These are phyloP conservation scores for Boletellus deceptivus DNA, from an alignment of 1,284 basidiomycete species.

Conservation along the genomic window DNA sequence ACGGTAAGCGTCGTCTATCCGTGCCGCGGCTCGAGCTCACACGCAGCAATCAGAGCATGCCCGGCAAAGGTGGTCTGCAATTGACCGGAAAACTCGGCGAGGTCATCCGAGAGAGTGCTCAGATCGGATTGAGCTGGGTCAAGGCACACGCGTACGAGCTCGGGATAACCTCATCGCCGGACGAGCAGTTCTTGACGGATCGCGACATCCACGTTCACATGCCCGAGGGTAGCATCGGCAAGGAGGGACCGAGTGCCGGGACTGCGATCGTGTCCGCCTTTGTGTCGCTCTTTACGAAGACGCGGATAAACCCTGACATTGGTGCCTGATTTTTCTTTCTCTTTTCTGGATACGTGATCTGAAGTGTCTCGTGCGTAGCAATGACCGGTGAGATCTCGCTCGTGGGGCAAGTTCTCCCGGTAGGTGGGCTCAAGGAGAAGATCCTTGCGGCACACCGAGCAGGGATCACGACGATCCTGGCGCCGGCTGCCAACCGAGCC, in stretches of 20 bases:
- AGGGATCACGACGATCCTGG: conserved; percentile 88
- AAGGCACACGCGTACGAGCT: conserved; percentile 88
- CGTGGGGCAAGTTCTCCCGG: conserved; percentile 89
- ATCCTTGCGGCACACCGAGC: conserved; percentile 93
- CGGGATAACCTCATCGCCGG: conserved; percentile 74
- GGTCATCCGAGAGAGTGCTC: conserved; percentile 94
- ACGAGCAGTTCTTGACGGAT: conserved; percentile 79
- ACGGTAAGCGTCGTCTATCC: conserved; percentile 52
- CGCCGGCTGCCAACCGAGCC: conserved; percentile 82
- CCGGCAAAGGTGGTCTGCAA: conserved; percentile 86
- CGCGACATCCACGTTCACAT: conserved; percentile 91
- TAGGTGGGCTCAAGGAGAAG: conserved; percentile 94
- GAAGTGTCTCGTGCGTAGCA: conserved; percentile 44
- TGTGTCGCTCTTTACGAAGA: conserved; percentile 87
- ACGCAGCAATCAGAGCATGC: conserved; percentile 66
- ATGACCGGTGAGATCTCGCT: conserved; percentile 97
- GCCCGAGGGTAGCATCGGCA: conserved; percentile 97
- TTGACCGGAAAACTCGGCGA: conserved; percentile 97
- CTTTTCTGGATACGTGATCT: too few species aligned
- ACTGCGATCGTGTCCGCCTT: conserved; percentile 91
- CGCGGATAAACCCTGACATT: conserved; percentile 80
- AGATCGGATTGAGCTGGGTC: conserved; percentile 92
- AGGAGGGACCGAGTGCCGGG: conserved; percentile 96
- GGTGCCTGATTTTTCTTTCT: conserved; percentile 47
- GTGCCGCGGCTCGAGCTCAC: background rate